A percentile compares a stretch with the other conserved stretches of the same genome.
Evolutionary conservation across 1,284 basidiomycete genomes (phyloP).

Genomic region (Phlebopus sp.): DNA sequence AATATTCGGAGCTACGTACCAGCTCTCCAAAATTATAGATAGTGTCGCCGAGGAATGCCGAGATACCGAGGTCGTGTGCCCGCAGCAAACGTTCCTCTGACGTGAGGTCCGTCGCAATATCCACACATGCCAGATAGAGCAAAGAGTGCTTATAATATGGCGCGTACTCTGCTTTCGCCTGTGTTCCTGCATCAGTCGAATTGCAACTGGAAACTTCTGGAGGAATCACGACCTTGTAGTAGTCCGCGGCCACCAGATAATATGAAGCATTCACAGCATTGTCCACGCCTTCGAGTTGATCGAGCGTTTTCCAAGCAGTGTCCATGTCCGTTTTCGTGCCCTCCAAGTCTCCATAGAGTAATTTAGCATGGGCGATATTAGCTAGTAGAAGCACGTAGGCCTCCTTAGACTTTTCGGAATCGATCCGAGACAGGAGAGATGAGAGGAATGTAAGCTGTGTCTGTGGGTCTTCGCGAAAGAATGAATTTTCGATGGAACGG

Average conservation of each 20-base stretch:
- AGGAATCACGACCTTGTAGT: conserved; percentile 73
- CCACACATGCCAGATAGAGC: conserved; percentile 94
- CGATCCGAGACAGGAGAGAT: conserved; percentile 72
- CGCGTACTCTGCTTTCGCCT: conserved; percentile 95
- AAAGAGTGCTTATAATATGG: conserved; percentile 98
- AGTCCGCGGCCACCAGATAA: conserved; percentile 94
- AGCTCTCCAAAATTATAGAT: conserved; percentile 99
- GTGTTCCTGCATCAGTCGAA: conserved; percentile 15
- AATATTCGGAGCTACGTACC: conserved; percentile 45
- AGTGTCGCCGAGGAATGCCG: conserved; percentile 90
- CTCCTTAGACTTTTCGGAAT: conserved; percentile 67
- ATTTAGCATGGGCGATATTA: conserved; percentile 87
- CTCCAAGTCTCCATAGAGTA: conserved; percentile 85
- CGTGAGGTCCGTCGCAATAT: conserved; percentile 76
- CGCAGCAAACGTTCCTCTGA: conserved; percentile 76
- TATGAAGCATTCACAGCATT: conserved; percentile 89
- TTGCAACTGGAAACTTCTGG: conserved; percentile 10
- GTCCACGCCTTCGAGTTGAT: conserved; percentile 86
- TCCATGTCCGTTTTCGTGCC: conserved; percentile 91
- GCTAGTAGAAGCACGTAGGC: conserved; percentile 87
- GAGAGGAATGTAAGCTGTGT: conserved; percentile 80
- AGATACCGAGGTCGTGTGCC: conserved; percentile 91
- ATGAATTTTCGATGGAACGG: conserved; percentile 12
- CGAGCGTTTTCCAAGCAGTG: conserved; percentile 77
- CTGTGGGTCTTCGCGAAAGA: conserved; percentile 62